These are phyloP conservation scores for Tanacetum coccineum DNA, from an alignment of 129 eudicot species.

Conservation along the genomic window DNA sequence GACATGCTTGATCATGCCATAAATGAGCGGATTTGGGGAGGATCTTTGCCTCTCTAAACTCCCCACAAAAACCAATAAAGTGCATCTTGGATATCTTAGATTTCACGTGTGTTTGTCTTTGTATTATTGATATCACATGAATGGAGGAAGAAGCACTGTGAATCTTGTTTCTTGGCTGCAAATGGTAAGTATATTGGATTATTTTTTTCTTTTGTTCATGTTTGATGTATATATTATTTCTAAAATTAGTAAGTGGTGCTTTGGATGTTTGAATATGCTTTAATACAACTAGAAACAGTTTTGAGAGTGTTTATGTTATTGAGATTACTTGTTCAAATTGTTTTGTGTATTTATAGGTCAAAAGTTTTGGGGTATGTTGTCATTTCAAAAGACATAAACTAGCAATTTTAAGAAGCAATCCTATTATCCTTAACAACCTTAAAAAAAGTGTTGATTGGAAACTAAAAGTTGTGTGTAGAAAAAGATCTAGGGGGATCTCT, in stretches of 20 bases:
- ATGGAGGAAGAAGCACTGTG: conserved; percentile 12
- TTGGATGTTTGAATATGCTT: too few species aligned
- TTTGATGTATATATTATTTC: neutral
- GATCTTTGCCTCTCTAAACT: conserved; percentile 67
- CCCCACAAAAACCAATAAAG: conserved; percentile 22
- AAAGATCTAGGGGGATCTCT: neutral
- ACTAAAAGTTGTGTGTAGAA: neutral
- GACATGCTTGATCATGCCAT: conserved; percentile 60
- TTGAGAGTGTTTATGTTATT: neutral
- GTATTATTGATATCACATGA: conserved; percentile 16
- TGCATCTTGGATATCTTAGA: conserved; percentile 8
- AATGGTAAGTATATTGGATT: conserved; percentile 18
- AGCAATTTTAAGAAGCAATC: neutral
- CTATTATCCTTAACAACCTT: too few species aligned
- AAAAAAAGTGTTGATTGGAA: neutral
- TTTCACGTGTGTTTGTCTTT: conserved; percentile 8
- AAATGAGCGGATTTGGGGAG: conserved; percentile 61
- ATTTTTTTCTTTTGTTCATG: neutral
- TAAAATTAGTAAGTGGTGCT: too few species aligned
- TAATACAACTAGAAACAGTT: too few species aligned
- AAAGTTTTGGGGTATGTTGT: too few species aligned
- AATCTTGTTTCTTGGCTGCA: conserved; percentile 25
- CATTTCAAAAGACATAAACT: neutral
- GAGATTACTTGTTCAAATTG: neutral
- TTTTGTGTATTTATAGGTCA: neutral